A percentile compares a stretch with the other conserved stretches of the same genome.
phyloP scores from a whole-genome alignment of 106 monocot genomes.

The Platanthera guangdongensis region DNA sequence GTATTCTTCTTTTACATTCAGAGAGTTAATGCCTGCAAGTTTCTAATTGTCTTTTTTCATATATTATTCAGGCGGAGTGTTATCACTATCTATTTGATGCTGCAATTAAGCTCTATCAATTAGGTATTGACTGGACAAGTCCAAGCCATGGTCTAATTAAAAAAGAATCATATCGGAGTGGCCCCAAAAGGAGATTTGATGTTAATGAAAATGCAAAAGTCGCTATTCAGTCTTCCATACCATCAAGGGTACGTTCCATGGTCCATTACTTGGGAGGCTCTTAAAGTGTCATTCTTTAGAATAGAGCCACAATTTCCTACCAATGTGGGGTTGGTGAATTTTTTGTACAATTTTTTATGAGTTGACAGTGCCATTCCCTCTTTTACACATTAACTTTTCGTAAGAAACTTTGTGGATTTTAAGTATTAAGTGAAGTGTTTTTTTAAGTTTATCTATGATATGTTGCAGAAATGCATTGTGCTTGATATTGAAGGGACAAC shows the following conservation, averaged over 20 bases:
- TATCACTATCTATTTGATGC: conserved; percentile 99
- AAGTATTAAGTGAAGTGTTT: neutral
- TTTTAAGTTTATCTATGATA: neutral
- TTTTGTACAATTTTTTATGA: neutral
- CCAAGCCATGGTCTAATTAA: conserved; percentile 55
- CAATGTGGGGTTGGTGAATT: too few relatives aligned
- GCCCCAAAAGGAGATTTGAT: conserved; percentile 10
- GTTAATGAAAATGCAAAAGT: conserved; percentile 17
- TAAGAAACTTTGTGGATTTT: neutral
- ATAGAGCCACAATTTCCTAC: neutral
- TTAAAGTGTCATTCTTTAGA: conserved; percentile 3
- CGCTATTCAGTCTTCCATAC: conserved; percentile 21
- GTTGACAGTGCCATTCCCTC: neutral
- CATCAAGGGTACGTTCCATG: conserved; percentile 42
- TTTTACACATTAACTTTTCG: neutral
- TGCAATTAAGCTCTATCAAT: conserved; percentile 67
- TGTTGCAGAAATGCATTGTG: conserved; percentile 65
- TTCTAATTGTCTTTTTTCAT: neutral
- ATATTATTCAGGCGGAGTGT: conserved; percentile 70
- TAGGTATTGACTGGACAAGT: conserved; percentile 81
- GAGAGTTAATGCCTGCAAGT: neutral
- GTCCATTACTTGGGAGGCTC: neutral
- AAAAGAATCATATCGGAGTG: conserved; percentile 12
- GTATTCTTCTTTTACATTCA: neutral
- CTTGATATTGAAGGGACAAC: conserved; percentile 99